Base-by-base conservation (phyloP, 2,329 filamentous ascomycete species). In the Colletotrichum lupini region DNA sequence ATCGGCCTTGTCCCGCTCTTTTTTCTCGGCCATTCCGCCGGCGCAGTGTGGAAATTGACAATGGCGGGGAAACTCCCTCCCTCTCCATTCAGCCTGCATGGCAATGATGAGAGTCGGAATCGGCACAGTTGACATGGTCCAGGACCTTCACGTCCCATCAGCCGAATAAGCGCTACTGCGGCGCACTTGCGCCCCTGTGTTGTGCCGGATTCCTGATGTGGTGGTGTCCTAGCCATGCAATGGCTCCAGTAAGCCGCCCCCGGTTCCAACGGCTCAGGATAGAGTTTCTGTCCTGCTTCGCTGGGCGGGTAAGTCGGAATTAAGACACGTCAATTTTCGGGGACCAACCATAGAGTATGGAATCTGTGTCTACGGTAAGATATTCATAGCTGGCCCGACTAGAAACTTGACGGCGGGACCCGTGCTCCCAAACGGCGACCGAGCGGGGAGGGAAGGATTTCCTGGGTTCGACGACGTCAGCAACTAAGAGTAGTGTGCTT, bases 221-320 rank as follows among this genome's bases (percentile, higher is more conserved):
- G 42, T 49, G 42, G 42, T 49, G 60, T 62, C 22, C 42, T 64
- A 28, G 35, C 11, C 22, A 56, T 35, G 46, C 46, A 22, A 32
- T 63, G 46, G 60, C 28, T 63, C 60, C 5, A 53, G 42, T 19
- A 32, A 63, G 56, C 56, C 22, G 42, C 42, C n/a, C 19, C 14
- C 22, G 7, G 42, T 42, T 49, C 49, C 30, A 42, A 22, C 67
- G 42, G 62, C 67, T 49, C 46, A n/a, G 32, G 57, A 67, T 24
- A 67, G 22, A 70, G 37, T 70, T 67, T 24, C 22, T n/a, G 8
- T 14, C 62, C 37, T 19, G 24, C 60, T 14, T 52, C 22, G 55
- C 42, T 42, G 32, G 19, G 58, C 64, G 64, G 57, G 24, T 59
- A 49, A 35, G 32, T 56, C 58, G 65, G 65, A 28, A 61, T 58